Evolutionary conservation across 495 filamentous ascomycete genomes (phyloP).

Genomic region (Pseudevernia furfuracea): DNA sequence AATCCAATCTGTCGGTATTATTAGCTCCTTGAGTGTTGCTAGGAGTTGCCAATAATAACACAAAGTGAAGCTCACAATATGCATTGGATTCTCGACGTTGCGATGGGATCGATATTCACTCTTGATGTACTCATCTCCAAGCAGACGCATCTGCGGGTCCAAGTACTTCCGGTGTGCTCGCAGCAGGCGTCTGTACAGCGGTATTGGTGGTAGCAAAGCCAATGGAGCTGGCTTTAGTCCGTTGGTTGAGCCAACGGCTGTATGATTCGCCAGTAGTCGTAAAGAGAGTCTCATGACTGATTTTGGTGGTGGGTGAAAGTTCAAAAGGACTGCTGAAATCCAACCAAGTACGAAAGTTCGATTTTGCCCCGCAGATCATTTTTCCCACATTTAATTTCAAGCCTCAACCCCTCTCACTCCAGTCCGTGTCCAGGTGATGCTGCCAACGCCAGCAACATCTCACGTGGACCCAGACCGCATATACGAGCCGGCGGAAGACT

Average conservation of each 20-base stretch:
- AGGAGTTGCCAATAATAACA: background rate
- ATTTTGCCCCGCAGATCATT: slow-evolving; percentile 16
- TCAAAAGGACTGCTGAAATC: background rate
- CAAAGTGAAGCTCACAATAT: slow-evolving; percentile 56
- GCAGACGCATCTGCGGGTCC: slow-evolving; percentile 60
- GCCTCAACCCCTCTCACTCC: background rate
- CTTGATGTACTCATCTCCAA: slow-evolving; percentile 89
- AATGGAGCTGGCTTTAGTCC: slow-evolving; percentile 52
- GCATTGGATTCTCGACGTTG: slow-evolving; percentile 79
- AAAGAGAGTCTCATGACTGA: slow-evolving; percentile 32
- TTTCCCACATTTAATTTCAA: background rate
- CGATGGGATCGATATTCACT: slow-evolving; percentile 79
- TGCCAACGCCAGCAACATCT: slow-evolving; percentile 84
- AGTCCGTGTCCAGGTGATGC: slow-evolving; percentile 43
- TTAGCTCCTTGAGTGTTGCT: background rate
- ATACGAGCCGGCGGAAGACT: slow-evolving; percentile 94
- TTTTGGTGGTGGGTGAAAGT: slow-evolving; percentile 18
- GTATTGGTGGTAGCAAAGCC: slow-evolving; percentile 84
- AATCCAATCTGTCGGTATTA: slow-evolving; percentile 69
- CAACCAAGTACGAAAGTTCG: too few relatives aligned
- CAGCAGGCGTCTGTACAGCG: slow-evolving; percentile 78
- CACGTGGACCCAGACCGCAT: slow-evolving; percentile 79
- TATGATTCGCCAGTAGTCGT: slow-evolving; percentile 41
- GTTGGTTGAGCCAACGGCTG: slow-evolving; percentile 41
- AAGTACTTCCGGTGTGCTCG: slow-evolving; percentile 77